Evolutionary conservation across 2,329 filamentous ascomycete genomes (phyloP).

Genomic region (Chaetoscypha palmicola): DNA sequence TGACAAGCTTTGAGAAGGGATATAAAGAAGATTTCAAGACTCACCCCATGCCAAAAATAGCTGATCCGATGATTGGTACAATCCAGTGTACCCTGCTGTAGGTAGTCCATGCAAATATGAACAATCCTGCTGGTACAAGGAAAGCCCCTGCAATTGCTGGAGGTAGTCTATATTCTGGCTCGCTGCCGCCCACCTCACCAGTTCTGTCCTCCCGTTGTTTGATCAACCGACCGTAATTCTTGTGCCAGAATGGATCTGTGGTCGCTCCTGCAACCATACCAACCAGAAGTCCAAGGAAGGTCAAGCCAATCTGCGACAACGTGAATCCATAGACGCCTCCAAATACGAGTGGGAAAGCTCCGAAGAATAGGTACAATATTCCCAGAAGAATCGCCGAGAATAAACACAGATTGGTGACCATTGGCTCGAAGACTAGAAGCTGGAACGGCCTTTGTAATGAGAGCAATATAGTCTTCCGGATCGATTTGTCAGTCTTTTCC

Average conservation of each 20-base stretch:
- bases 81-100: slow-evolving; percentile 71
- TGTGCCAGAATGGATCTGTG: slow-evolving; percentile 60
- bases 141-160: slow-evolving; percentile 68
- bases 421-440: slow-evolving; percentile 52
- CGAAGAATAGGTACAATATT: slow-evolving; percentile 34
- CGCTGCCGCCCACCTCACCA: slow-evolving; percentile 45
- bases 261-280: slow-evolving; percentile 60
- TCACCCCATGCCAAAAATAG: slow-evolving; percentile 64
- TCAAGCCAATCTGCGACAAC: slow-evolving; percentile 71
- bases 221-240: slow-evolving; percentile 51
- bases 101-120: slow-evolving; percentile 85
- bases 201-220: slow-evolving; percentile 26
- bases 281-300: slow-evolving; percentile 65
- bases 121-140: slow-evolving; percentile 72
- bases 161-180: slow-evolving; percentile 83
- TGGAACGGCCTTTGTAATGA: slow-evolving; percentile 33
- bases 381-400: slow-evolving; percentile 40
- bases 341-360: slow-evolving; percentile 41
- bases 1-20: not conserved
- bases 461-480: not conserved
- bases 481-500: not conserved
- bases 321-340: slow-evolving; percentile 51
- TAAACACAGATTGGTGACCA: slow-evolving; percentile 42
- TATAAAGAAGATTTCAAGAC: too few species aligned
- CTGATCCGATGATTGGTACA: slow-evolving; percentile 65